Conservation (phyloP, 2,329 filamentous ascomycete species). For the Xylariaceae sp. region DNA sequence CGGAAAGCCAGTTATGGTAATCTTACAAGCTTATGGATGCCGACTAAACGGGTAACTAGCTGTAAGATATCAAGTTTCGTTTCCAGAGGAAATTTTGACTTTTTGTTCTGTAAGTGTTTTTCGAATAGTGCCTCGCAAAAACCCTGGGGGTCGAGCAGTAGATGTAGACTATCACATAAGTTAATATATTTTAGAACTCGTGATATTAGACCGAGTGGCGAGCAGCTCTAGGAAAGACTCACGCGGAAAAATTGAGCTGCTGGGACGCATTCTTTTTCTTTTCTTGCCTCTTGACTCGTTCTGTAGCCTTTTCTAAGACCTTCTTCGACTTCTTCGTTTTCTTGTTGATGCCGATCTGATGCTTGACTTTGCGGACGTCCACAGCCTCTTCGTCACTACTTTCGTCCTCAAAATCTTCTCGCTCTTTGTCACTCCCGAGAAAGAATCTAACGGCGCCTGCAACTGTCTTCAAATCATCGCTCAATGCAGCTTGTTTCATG, state of each 20-base stretch:
- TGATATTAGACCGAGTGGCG: neutral
- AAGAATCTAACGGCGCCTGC: slow-evolving; percentile 91
- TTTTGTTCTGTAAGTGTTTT: slow-evolving; percentile 88
- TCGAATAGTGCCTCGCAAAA: slow-evolving; percentile 90
- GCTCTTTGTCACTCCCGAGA: slow-evolving; percentile 92
- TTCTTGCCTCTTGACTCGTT: slow-evolving; percentile 82
- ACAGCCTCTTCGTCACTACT: slow-evolving; percentile 80
- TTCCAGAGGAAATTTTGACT: slow-evolving; percentile 83
- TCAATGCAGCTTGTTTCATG: slow-evolving; percentile 91
- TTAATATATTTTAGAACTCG: slow-evolving; percentile 9
- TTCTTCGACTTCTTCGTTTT: slow-evolving; percentile 89
- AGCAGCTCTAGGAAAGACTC: neutral
- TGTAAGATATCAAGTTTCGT: slow-evolving; percentile 90
- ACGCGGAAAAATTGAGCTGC: slow-evolving; percentile 90
- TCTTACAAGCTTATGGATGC: slow-evolving; percentile 73
- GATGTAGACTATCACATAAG: slow-evolving; percentile 63
- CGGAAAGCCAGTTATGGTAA: neutral
- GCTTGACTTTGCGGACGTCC: slow-evolving; percentile 81
- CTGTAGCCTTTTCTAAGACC: slow-evolving; percentile 78
- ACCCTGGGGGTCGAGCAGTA: slow-evolving; percentile 91
- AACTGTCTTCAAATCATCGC: slow-evolving; percentile 92
- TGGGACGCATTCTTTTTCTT: slow-evolving; percentile 88
- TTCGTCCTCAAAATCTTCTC: slow-evolving; percentile 90
- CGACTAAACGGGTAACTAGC: slow-evolving; percentile 87
- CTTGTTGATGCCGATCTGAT: slow-evolving; percentile 92